A percentile compares a stretch with the other conserved stretches of the same genome.
These are phyloP conservation scores for Malus hybrid DNA, from an alignment of 331 rosid species.

Conservation along the genomic window DNA sequence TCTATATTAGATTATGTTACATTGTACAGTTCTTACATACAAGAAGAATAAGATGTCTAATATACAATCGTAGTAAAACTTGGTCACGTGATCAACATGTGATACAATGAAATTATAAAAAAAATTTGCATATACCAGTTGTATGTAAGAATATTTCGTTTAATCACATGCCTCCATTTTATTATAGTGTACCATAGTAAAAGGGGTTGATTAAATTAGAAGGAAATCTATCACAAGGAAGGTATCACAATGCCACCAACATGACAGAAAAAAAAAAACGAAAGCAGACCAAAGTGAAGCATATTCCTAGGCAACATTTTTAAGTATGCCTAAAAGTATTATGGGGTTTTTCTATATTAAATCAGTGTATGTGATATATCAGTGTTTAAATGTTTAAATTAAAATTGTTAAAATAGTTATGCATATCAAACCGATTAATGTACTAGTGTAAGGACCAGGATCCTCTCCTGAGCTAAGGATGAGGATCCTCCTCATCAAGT, in stretches of 20 bases:
- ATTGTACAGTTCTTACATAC: no score
- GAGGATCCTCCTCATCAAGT: no score
- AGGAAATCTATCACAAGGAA: slow-evolving; percentile 16
- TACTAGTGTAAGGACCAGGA: fast-evolving
- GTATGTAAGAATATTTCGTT: not conserved
- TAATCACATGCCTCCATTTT: not conserved
- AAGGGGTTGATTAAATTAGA: slow-evolving; percentile 9
- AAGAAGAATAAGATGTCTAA: no score
- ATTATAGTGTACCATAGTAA: not conserved
- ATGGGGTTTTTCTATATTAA: no score
- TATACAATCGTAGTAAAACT: no score
- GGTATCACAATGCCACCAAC: slow-evolving; percentile 22
- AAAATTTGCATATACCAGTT: not conserved
- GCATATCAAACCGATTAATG: no score
- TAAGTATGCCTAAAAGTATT: no score
- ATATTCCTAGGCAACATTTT: not conserved
- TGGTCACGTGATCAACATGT: no score
- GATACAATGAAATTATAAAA: not conserved
- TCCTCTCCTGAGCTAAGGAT: no score
- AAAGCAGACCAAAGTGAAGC: slow-evolving; percentile 1
- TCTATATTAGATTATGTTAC: not conserved
- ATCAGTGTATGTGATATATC: no score
- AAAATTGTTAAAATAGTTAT: no score
- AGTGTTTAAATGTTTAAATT: no score
- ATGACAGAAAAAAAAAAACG: not conserved